Evolutionary conservation across 805 yeast species (phyloP).

Genomic region (Candida nanaspora): DNA sequence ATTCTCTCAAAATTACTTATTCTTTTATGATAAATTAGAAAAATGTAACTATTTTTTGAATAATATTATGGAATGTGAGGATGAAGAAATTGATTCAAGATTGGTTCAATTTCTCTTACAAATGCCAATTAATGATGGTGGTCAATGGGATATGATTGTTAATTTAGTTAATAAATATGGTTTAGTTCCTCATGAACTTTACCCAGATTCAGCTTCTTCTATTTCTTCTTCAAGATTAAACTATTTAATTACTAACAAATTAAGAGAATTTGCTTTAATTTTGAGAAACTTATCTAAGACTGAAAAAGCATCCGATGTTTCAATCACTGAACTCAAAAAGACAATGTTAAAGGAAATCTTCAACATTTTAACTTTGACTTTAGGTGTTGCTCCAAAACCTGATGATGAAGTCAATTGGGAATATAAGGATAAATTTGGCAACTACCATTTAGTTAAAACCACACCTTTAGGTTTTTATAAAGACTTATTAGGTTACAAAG

Average conservation of each 20-base stretch:
- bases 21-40: conserved; percentile 82
- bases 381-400: conserved; percentile 79
- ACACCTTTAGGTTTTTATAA: conserved; percentile 65
- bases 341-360: conserved; percentile 55
- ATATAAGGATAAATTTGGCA: conserved; percentile 64
- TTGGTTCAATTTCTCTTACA: conserved; percentile 55
- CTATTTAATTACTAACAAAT: conserved; percentile 57
- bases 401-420: conserved; percentile 66
- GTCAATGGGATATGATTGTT: conserved; percentile 83
- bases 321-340: conserved; percentile 19
- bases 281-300: conserved; percentile 45
- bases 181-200: conserved; percentile 64
- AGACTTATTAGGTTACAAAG: conserved; percentile 46
- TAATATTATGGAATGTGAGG: conserved; percentile 61
- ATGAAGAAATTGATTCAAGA: conserved; percentile 65
- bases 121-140: conserved; percentile 77
- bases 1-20: conserved; percentile 72
- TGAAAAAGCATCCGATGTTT: conserved; percentile 28
- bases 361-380: conserved; percentile 56
- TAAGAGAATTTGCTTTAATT: conserved; percentile 71
- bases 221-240: conserved; percentile 52
- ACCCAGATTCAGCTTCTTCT: conserved; percentile 62
- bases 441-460: conserved; percentile 40
- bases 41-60: conserved; percentile 78
- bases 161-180: conserved; percentile 77